Evolutionary conservation across 768 basidiomycete genomes (phyloP).

Genomic region (Podaxis rugospora): DNA sequence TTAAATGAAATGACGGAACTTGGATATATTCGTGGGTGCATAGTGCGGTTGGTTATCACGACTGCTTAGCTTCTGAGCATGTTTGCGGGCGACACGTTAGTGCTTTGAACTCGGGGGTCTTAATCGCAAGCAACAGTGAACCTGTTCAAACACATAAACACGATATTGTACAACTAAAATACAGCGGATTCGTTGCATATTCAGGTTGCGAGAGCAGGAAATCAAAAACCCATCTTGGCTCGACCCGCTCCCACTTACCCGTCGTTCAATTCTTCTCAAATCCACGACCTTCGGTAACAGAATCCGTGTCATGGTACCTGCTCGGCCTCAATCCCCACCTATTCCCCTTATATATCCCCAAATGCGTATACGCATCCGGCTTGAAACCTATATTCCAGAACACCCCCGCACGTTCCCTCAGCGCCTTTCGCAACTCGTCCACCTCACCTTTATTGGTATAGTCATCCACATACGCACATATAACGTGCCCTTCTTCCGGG

Average conservation of each 20-base stretch:
- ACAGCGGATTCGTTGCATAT: no score
- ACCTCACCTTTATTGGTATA: conserved; percentile 24
- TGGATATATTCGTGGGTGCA: not conserved
- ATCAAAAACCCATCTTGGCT: no score
- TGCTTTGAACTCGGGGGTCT: no score
- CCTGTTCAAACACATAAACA: no score
- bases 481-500: conserved; percentile 28
- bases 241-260: not conserved
- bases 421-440: conserved; percentile 25
- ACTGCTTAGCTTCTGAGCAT: not conserved
- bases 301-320: conserved; percentile 19
- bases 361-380: conserved; percentile 33
- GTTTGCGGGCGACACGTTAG: not conserved
- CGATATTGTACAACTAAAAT: no score
- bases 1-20: no score
- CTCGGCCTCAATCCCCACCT: conserved; percentile 31
- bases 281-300: not conserved
- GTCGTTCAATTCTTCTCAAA: not conserved
- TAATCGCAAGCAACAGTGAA: no score
- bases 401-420: conserved; percentile 24
- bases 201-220: no score
- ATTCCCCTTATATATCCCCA: conserved; percentile 33
- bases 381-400: conserved; percentile 33
- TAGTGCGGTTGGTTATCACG: not conserved
- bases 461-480: conserved; percentile 30